Base-by-base conservation (phyloP, 257 asterid species). In the Mitragyna speciosa region DNA sequence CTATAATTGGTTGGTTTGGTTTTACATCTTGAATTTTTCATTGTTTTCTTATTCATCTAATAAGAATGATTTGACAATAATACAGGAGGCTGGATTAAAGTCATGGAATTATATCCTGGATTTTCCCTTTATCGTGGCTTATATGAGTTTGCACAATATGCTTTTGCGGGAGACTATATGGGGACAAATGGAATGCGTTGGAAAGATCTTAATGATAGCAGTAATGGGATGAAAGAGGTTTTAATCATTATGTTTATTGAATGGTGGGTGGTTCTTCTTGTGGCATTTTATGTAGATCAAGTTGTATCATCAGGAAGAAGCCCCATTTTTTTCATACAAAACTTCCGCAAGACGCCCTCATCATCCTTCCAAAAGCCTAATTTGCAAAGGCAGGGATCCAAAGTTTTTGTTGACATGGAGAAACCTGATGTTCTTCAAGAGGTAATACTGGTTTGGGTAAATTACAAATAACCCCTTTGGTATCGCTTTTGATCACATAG, bases 121-220 rank as follows among this genome's bases (percentile, higher is more conserved):
- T 96, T 94, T 82, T 79, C 97, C 76, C 95, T 96, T 79, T 94
- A 84, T 75, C 97, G 99, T 77, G 98, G 98, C 61, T 82, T 96
- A 66, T 92, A 89, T 24, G 98, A 96, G 89, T 86, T 96, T 78
- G 85, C 97, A 33, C 89, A 94, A 79, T 94, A 92, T 85, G 56
- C 98, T 61, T 94, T 92, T 75, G 12, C 16, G 65, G 97, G 98
- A 39, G 69, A 77, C 78, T 92, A 86, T 73, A 88, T 89, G 97
- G 99, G 99, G 84, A 96, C 92, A 68, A 89, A 75, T 75, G 99
- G 99, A 80, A 96, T 96, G 99, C 82, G 87, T 84, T 96, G 98
- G 99, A 91, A 82, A 82, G 88, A 94, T 88, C 76, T 96, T 81
- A 89, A 74, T 58, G 89, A 92, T 86, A 76, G 88, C 68, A 30